A percentile compares a stretch with the other conserved stretches of the same genome.
phyloP scores from a whole-genome alignment of 257 asterid species.

The Scutellaria galericulata region DNA sequence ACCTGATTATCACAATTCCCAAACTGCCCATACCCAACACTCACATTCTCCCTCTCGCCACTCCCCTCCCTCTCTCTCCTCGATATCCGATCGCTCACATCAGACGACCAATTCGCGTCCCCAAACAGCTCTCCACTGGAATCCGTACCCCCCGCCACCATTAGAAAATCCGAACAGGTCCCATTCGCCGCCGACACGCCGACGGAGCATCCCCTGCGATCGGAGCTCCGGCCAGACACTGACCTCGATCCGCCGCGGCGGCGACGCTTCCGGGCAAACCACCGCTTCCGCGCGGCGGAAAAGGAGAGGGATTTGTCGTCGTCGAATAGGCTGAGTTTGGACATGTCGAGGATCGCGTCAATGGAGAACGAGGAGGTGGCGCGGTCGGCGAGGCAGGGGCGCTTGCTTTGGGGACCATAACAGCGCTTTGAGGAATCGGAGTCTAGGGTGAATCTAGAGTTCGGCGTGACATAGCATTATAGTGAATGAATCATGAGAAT shows the following conservation, averaged over 20 bases:
- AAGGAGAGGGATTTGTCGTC: slow-evolving; percentile 57
- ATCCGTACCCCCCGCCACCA: slow-evolving; percentile 89
- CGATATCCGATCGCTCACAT: slow-evolving; percentile 77
- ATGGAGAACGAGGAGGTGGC: slow-evolving; percentile 75
- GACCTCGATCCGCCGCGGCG: slow-evolving; percentile 87
- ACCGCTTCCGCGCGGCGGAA: slow-evolving; percentile 56
- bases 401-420: slow-evolving; percentile 61
- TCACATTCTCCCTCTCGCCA: slow-evolving; percentile 59
- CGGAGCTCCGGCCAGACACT: slow-evolving; percentile 92
- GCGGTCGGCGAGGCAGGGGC: slow-evolving; percentile 86
- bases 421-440: slow-evolving; percentile 60
- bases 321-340: slow-evolving; percentile 79
- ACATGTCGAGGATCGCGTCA: slow-evolving; percentile 79
- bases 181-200: slow-evolving; percentile 91
- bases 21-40: slow-evolving; percentile 55
- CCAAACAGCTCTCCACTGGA: slow-evolving; percentile 96
- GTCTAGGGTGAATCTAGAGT: slow-evolving; percentile 53
- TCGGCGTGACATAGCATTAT: slow-evolving; percentile 58
- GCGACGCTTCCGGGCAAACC: slow-evolving; percentile 79
- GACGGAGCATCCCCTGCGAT: slow-evolving; percentile 80
- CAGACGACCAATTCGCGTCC: slow-evolving; percentile 90
- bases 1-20: slow-evolving; percentile 66
- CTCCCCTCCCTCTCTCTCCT: slow-evolving; percentile 67
- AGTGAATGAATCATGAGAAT: background rate
- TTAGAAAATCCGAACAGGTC: slow-evolving; percentile 86